A percentile compares a stretch with the other conserved stretches of the same genome.
These are phyloP conservation scores for Neobulgaria alba DNA, from an alignment of 2,329 filamentous ascomycete species.

Conservation along the genomic window DNA sequence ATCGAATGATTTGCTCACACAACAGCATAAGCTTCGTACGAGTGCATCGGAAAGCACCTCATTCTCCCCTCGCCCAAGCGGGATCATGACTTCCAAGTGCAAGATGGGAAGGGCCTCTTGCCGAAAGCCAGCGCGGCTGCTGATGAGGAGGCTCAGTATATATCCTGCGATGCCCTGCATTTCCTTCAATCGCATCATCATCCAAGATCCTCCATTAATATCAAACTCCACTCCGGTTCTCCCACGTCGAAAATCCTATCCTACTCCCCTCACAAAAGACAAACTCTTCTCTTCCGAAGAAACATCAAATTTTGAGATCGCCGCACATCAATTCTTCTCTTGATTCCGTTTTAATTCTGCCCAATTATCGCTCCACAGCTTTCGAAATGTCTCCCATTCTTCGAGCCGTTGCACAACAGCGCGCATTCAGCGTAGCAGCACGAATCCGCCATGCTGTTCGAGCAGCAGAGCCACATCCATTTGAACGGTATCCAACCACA, in stretches of 20 bases:
- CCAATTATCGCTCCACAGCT: slow-evolving; percentile 6
- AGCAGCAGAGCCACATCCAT: slow-evolving; percentile 16
- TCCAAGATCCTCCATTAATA: neutral
- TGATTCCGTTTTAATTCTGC: no score
- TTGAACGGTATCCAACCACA: slow-evolving; percentile 13
- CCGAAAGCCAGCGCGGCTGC: no score
- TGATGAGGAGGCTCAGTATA: no score
- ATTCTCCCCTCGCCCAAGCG: neutral
- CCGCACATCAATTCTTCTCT: neutral
- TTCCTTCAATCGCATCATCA: neutral
- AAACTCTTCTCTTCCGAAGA: neutral
- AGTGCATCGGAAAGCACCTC: neutral
- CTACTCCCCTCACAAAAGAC: neutral
- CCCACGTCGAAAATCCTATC: neutral
- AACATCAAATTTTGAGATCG: neutral
- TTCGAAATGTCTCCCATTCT: slow-evolving; percentile 6
- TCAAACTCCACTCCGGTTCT: neutral
- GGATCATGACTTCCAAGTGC: neutral
- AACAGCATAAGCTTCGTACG: neutral
- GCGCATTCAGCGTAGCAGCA: slow-evolving; percentile 11
- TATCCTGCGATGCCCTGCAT: neutral
- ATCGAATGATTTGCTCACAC: neutral
- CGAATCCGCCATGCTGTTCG: slow-evolving; percentile 11
- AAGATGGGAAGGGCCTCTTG: neutral
- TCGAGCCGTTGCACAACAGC: slow-evolving; percentile 7